Evolutionary conservation across 257 asterid genomes (phyloP).

Genomic region (Lithospermum erythrorhizon): DNA sequence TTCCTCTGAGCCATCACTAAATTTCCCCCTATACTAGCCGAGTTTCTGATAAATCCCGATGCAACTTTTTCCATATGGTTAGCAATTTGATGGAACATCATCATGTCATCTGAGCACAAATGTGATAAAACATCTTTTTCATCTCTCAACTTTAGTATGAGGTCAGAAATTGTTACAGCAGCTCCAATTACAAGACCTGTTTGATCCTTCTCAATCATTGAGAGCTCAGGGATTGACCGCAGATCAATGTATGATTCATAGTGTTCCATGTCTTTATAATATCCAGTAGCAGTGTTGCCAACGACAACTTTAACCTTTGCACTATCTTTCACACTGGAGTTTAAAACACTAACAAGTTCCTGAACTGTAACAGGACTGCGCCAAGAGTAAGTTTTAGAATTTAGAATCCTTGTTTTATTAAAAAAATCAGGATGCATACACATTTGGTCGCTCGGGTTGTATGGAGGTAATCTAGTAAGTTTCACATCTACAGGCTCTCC

Average conservation of each 20-base stretch:
- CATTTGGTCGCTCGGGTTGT: constrained; percentile 22
- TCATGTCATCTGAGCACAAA: constrained; percentile 12
- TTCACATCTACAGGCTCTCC: constrained; percentile 30
- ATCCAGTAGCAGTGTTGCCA: constrained; percentile 61
- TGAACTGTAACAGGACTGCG: constrained; percentile 38
- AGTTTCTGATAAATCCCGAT: constrained; percentile 42
- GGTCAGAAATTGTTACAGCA: constrained; percentile 41
- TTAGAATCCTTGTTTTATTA: constrained; percentile 18
- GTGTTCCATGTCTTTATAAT: constrained; percentile 38
- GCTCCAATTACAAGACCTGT: constrained; percentile 55
- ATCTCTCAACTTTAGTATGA: constrained; percentile 26
- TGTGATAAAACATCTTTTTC: constrained; percentile 12
- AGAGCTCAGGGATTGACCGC: constrained; percentile 43
- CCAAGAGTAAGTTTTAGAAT: constrained; percentile 42
- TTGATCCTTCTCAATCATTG: constrained; percentile 24
- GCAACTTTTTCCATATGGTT: constrained; percentile 62
- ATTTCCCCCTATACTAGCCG: constrained; percentile 64
- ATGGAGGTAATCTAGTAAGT: constrained; percentile 28
- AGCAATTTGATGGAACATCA: constrained; percentile 35
- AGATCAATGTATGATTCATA: constrained; percentile 43
- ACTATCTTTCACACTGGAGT: constrained; percentile 22
- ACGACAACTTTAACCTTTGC: constrained; percentile 31
- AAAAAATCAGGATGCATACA: constrained; percentile 28
- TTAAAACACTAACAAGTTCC: constrained; percentile 41
- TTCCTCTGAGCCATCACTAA: constrained; percentile 61